These are phyloP conservation scores for Magnolia sinica DNA, from an alignment of 164 flowering plant genomes.

Conservation along the genomic window DNA sequence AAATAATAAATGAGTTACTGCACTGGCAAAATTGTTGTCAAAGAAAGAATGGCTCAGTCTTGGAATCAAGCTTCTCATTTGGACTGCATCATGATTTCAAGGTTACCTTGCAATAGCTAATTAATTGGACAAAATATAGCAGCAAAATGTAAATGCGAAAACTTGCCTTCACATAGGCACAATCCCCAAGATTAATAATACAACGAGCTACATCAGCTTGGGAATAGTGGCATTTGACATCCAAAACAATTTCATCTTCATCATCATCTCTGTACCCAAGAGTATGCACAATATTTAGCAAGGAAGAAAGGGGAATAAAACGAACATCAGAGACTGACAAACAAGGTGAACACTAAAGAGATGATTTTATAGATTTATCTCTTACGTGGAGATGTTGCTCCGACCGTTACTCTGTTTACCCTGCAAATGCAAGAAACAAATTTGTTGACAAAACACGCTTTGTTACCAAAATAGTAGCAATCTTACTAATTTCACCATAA, in stretches of 20 bases:
- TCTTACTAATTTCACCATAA: not conserved
- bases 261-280: conserved; percentile 37
- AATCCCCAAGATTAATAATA: conserved; percentile 53
- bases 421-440: conserved; percentile 29
- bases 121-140: not conserved
- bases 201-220: conserved; percentile 42
- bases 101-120: not conserved
- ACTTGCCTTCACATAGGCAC: conserved; percentile 51
- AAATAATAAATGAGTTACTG: too few species aligned
- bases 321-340: not conserved
- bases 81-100: not conserved
- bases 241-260: conserved; percentile 41
- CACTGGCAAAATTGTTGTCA: too few species aligned
- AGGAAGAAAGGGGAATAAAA: not conserved
- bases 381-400: conserved; percentile 35
- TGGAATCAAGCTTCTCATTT: too few species aligned
- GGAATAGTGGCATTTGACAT: conserved; percentile 54
- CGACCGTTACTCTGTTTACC: conserved; percentile 18
- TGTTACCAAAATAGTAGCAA: conserved; percentile 1
- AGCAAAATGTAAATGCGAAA: not conserved
- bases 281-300: conserved; percentile 1
- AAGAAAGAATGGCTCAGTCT: too few species aligned
- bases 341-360: conserved; percentile 9
- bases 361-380: conserved; percentile 20
- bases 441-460: not conserved